Conservation (phyloP, 2,329 filamentous ascomycete genomes). For the Dactylellina haptotyla region DNA sequence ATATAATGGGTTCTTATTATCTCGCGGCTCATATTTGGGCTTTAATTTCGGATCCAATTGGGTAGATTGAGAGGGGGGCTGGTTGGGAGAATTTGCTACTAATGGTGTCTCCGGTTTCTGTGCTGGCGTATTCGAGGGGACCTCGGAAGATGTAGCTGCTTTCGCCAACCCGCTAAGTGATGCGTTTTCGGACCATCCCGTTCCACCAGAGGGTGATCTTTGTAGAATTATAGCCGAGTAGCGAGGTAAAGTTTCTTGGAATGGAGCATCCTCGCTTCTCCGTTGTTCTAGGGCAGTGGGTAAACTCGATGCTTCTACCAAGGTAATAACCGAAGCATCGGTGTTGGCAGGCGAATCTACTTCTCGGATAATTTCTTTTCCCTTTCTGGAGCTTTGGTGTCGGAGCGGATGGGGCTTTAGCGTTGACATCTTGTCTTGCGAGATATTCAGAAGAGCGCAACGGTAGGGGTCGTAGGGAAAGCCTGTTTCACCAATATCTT, state of each 20-base stretch:
- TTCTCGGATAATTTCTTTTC: constrained; percentile 45
- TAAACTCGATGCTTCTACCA: not conserved
- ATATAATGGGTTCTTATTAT: constrained; percentile 40
- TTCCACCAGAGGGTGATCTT: not conserved
- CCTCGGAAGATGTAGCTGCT: not conserved
- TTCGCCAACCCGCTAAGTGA: not conserved
- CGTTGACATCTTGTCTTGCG: constrained; percentile 31
- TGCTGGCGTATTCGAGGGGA: not conserved
- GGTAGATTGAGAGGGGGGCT: not conserved
- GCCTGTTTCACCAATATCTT: constrained; percentile 44
- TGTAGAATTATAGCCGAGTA: constrained; percentile 44
- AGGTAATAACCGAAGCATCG: not conserved
- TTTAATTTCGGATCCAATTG: not conserved
- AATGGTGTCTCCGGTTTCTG: constrained; percentile 30
- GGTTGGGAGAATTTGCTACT: not conserved
- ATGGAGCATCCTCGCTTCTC: not conserved
- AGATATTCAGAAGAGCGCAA: constrained; percentile 49
- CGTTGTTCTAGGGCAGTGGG: not conserved
- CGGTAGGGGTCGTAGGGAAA: constrained; percentile 53
- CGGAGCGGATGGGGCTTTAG: constrained; percentile 1
- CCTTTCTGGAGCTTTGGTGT: constrained; percentile 39
- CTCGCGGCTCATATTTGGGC: constrained; percentile 12
- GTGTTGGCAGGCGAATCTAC: not conserved
- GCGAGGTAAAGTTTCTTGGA: constrained; percentile 29
- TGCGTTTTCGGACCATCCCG: not conserved